Evolutionary conservation across 768 basidiomycete genomes (phyloP).

Genomic region (Mycena indigotica): DNA sequence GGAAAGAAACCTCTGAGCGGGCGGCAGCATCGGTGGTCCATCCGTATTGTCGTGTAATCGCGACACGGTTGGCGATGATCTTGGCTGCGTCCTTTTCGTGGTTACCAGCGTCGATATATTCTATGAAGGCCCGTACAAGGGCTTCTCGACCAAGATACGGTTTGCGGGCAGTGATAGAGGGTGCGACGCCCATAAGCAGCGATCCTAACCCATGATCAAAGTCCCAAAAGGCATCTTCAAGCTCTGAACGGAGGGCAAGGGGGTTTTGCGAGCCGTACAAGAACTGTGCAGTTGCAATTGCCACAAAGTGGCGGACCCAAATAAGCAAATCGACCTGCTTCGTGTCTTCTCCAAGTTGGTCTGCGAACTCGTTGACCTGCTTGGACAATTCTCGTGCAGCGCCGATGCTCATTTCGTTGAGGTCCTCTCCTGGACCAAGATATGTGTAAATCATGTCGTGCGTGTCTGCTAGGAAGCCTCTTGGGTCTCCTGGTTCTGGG

Average conservation of each 20-base stretch:
- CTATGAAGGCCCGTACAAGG: constrained; percentile 9
- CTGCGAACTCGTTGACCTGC: not conserved
- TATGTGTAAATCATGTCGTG: constrained; percentile 17
- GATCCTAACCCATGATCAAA: constrained; percentile 16
- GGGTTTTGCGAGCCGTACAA: constrained; percentile 18
- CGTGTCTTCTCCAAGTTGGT: not conserved
- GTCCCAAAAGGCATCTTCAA: constrained; percentile 19
- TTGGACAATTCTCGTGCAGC: constrained; percentile 11
- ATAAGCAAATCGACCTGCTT: constrained; percentile 10
- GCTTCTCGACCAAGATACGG: constrained; percentile 13
- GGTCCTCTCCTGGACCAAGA: constrained; percentile 12
- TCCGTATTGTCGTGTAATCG: constrained; percentile 16
- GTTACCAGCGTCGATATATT: constrained; percentile 13
- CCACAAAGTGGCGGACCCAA: constrained; percentile 18
- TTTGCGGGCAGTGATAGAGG: constrained; percentile 6
- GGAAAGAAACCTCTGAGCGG: constrained; percentile 19
- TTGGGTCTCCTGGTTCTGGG: constrained; percentile 14
- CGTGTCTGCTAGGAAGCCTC: constrained; percentile 16
- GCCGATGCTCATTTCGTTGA: constrained; percentile 11
- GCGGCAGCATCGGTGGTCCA: constrained; percentile 9
- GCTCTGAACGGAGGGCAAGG: constrained; percentile 5
- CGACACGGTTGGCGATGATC: constrained; percentile 14
- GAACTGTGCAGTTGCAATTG: constrained; percentile 13
- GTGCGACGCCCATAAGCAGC: constrained; percentile 11
- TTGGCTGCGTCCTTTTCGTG: constrained; percentile 11